Conservation (phyloP, 192 early-diverging fungal species). For the Polychytrium aggregatum region DNA sequence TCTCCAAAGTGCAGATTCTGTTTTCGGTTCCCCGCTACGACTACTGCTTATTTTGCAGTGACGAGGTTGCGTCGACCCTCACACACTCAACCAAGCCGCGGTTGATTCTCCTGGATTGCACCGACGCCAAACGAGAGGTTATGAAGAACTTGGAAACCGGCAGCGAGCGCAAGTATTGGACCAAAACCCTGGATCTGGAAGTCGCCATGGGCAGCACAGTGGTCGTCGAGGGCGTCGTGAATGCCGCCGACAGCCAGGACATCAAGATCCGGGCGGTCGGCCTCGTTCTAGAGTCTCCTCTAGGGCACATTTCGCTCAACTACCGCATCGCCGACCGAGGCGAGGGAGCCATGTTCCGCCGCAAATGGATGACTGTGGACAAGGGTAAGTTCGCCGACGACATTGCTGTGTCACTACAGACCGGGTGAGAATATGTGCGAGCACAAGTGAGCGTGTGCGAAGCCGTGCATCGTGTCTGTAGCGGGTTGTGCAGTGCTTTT, state of each 20-base stretch:
- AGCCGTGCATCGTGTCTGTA: no score
- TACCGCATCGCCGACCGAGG: slow-evolving; percentile 24
- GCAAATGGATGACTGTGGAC: no score
- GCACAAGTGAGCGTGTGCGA: no score
- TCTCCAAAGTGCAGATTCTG: slow-evolving; percentile 35
- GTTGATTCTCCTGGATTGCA: not conserved
- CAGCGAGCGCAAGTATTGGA: slow-evolving; percentile 15
- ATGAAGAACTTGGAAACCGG: slow-evolving; percentile 2
- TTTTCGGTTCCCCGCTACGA: slow-evolving; percentile 53
- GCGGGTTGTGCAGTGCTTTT: no score
- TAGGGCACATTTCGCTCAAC: slow-evolving; percentile 5
- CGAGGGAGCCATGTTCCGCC: slow-evolving; percentile 5
- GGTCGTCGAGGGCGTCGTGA: slow-evolving; percentile 45
- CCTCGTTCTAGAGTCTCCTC: slow-evolving; percentile 7
- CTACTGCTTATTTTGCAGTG: slow-evolving; percentile 29
- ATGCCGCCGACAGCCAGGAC: slow-evolving; percentile 42
- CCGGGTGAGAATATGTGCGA: no score
- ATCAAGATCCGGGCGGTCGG: slow-evolving; percentile 38
- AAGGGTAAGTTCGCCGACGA: no score
- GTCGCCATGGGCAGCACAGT: slow-evolving; percentile 34
- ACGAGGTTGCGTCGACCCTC: no score
- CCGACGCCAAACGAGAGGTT: slow-evolving; percentile 2
- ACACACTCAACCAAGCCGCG: no score
- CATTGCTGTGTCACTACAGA: no score
- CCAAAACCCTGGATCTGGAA: slow-evolving; percentile 28